Evolutionary conservation across 2,329 filamentous ascomycete species (phyloP).

Genomic region (Colletotrichum noveboracense): DNA sequence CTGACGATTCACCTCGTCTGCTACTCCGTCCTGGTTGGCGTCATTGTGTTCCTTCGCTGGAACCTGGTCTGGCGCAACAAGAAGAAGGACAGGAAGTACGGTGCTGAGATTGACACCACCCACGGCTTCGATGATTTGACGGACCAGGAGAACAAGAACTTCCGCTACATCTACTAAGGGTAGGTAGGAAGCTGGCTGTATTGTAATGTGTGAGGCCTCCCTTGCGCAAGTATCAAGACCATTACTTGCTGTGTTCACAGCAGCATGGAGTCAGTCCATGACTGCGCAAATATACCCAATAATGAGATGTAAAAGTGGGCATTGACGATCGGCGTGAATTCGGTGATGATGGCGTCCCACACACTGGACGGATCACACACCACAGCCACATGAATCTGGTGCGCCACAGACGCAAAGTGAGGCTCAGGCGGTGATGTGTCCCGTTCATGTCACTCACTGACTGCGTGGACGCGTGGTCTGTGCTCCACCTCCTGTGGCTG

Average conservation of each 20-base stretch:
- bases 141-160: constrained; percentile 22
- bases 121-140: constrained; percentile 23
- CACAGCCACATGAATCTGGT: background rate
- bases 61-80: constrained; percentile 26
- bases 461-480: background rate
- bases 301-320: background rate
- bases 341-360: background rate
- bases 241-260: background rate
- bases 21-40: constrained; percentile 31
- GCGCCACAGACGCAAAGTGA: background rate
- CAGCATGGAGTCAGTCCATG: background rate
- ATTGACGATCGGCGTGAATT: background rate
- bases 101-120: constrained; percentile 10
- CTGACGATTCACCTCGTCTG: constrained; percentile 38
- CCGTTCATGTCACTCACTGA: background rate
- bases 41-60: constrained; percentile 27
- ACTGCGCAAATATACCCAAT: background rate
- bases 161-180: constrained; percentile 18
- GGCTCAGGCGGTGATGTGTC: background rate
- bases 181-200: background rate
- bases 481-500: background rate
- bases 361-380: background rate
- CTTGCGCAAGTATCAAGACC: background rate
- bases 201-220: background rate
- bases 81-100: constrained; percentile 6